A percentile compares a stretch with the other conserved stretches of the same genome.
phyloP scores from a whole-genome alignment of 805 yeast genomes.

The Candida jianshihensis region DNA sequence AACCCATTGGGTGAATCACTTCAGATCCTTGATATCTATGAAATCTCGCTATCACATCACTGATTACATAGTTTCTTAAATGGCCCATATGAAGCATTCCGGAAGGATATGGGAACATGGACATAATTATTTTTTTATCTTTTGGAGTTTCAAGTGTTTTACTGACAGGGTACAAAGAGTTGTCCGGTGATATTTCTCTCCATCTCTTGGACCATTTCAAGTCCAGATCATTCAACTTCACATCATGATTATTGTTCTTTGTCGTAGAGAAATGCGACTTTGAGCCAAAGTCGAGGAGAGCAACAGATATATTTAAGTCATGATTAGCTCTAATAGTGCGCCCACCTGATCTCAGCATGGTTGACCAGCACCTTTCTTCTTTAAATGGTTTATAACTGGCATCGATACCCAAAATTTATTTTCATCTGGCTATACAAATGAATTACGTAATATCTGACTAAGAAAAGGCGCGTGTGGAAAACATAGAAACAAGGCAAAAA shows the following conservation, averaged over 20 bases:
- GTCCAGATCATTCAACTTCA: constrained; percentile 26
- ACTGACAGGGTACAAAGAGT: constrained; percentile 31
- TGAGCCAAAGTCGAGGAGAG: no score
- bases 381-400: no score
- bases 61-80: constrained; percentile 83
- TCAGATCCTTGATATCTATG: constrained; percentile 67
- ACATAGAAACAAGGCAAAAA: no score
- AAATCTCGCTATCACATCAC: constrained; percentile 77
- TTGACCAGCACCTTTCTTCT: no score
- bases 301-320: no score
- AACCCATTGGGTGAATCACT: constrained; percentile 95
- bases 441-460: no score
- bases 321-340: no score
- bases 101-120: constrained; percentile 97
- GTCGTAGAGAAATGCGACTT: background rate
- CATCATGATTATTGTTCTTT: background rate
- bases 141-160: constrained; percentile 9
- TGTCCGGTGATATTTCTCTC: constrained; percentile 30
- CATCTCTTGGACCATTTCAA: constrained; percentile 48
- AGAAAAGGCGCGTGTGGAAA: no score
- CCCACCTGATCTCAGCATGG: no score
- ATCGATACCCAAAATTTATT: no score
- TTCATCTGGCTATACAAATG: no score
- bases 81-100: constrained; percentile 94
- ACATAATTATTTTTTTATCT: constrained; percentile 52